Evolutionary conservation across 169 alveolate genomes (phyloP).

Genomic region (Amoebophrya sp.): DNA sequence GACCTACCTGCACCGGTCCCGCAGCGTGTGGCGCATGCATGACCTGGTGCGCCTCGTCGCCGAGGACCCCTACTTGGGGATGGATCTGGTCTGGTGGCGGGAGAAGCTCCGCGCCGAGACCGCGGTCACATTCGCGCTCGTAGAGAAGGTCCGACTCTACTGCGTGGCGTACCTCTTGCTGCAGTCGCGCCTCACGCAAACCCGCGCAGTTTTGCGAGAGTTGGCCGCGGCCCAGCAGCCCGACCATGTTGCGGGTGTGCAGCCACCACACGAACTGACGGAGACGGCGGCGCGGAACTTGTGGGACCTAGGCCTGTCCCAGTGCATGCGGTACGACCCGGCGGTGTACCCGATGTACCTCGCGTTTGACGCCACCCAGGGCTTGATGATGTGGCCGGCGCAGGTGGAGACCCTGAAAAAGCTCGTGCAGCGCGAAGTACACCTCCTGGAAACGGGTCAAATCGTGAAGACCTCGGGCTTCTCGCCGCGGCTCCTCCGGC

Average conservation of each 20-base stretch:
- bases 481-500: no score
- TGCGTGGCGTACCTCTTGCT: background rate
- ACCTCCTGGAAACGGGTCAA: no score
- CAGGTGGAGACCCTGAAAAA: no score
- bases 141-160: background rate
- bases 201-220: no score
- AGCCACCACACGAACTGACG: no score
- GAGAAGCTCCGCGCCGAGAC: no score
- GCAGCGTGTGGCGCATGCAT: background rate
- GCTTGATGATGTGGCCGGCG: background rate
- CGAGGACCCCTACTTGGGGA: background rate
- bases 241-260: no score
- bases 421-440: no score
- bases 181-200: background rate
- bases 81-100: background rate
- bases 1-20: background rate
- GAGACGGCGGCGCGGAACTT: no score
- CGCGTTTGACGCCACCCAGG: background rate
- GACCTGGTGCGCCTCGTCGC: background rate
- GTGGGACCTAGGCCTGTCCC: background rate
- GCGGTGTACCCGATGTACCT: background rate
- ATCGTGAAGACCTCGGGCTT: no score
- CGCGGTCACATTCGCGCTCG: background rate
- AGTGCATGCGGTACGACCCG: background rate
- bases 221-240: no score